Evolutionary conservation across 2,329 filamentous ascomycete species (phyloP), one percentile per base, ranked within the genome.

Genomic region (Cladosporium halotolerans): DNA sequence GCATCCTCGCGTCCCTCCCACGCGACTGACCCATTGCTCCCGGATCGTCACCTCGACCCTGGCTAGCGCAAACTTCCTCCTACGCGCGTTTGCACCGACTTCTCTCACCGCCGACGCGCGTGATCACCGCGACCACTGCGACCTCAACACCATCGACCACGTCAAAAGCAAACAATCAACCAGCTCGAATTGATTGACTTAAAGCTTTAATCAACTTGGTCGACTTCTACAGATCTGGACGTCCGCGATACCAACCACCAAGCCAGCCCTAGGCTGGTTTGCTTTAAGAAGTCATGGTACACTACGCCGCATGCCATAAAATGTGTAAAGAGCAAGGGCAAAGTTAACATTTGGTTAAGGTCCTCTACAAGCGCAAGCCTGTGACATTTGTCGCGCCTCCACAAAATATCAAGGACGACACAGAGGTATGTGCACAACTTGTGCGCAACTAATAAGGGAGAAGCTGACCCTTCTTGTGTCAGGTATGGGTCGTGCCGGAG

Each of bases 351-450:
- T 31, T 28, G n/a, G 13, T 8, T 28, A 44, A 97, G 92, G 92
- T 99, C 63, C 80, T 96, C 60, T 96, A 88, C 73, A 97, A 97
- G 76, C 84, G 93, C 65, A 97, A 97, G 74, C 91, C 91, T 54
- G 90, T 97, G 67, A 84, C 88, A 73, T 87, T 89, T 68, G 76
- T 91, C 61, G 80, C 86, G 46, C 78, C 79, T 45, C 86, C 87
- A 18, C 76, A 80, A 49, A 81, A 92, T 60, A 79, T 90, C 62
- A 84, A 93, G 76, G 89, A 95, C 60, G 83, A 88, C 64, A 79
- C 82, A 62, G 90, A 97, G 81, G 91, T 92, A 79, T 63, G 79
- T 68, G 53, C 34, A 8, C 7, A 10, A 42, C 55, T 52, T 59
- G 52, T 1, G 28, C 14, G 38, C 45, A 44, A 14, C 14, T 14